Evolutionary conservation across 2,329 filamentous ascomycete species (phyloP), one percentile per base, ranked within the genome.

Genomic region (Cladosporium oxysporum): DNA sequence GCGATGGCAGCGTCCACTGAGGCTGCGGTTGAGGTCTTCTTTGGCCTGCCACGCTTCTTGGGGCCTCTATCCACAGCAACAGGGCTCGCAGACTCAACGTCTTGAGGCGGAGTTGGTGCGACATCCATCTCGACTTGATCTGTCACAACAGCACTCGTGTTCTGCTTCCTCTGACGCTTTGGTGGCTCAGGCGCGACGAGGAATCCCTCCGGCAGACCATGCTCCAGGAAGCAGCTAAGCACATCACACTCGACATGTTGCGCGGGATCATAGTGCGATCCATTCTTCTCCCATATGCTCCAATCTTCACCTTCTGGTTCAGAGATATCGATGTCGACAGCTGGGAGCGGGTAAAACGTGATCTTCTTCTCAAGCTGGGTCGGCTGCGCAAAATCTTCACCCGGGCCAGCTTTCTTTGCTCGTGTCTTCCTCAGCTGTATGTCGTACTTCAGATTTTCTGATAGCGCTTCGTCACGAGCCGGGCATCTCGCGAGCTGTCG

Each of bases 211-310:
- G 71, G 68, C 41, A 81, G 71, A 1, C 71, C 73, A 49, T 72
- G 69, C 6, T 70, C 64, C 14, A 80, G 69, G 47, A 78, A 70
- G 53, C 74, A 78, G 12, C 72, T 68, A 0, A 77, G 74, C 16
- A 81, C 71, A 49, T 78, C 76, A n/a, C 71, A 74, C 33, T 79
- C 76, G 3, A 80, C 73, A 5, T 71, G 72, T 50, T 74, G 58
- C 0, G 65, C 58, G 2, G 77, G 75, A 58, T 80, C 75, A 37
- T 77, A 79, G 6, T 68, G 69, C 0, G 71, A 71, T 18, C 72
- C 70, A n/a, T 74, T 70, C 23, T 76, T 75, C 10, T 72, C 74
- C 49, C 75, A 73, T 18, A 74, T 71, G 26, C 65, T 62, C 71
- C 72, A 73, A 65, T 74, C 70, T 33, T 76, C 74, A 8, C 68